phyloP scores from a whole-genome alignment of 2,329 filamentous ascomycete species.

The Neopestalotiopsis sp. region DNA sequence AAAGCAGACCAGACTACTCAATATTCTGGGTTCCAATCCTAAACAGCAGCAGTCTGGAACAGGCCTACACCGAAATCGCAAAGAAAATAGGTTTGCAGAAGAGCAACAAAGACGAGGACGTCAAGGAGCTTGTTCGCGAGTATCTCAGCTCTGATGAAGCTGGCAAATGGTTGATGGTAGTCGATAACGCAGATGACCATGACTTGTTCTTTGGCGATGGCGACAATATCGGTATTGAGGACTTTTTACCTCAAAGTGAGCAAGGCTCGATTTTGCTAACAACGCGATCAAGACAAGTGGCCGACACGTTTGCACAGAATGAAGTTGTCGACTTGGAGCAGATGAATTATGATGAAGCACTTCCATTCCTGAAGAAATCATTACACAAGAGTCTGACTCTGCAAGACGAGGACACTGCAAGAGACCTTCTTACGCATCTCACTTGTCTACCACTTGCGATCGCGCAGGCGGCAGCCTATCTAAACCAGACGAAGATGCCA shows the following conservation, averaged over 20 bases:
- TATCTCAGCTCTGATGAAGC: conserved; percentile 32
- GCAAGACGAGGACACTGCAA: conserved; percentile 19
- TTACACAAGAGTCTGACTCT: conserved; percentile 27
- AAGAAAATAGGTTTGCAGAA: conserved; percentile 41
- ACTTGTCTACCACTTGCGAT: conserved; percentile 46
- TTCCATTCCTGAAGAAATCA: conserved; percentile 31
- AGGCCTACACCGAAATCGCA: conserved; percentile 42
- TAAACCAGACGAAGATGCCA: conserved; percentile 36
- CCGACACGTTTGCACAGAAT: conserved; percentile 28
- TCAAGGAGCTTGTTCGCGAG: conserved; percentile 63
- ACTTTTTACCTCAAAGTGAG: conserved; percentile 18
- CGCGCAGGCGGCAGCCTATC: conserved; percentile 44
- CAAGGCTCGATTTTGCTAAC: conserved; percentile 43
- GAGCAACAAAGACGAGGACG: conserved; percentile 57
- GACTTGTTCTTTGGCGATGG: not conserved
- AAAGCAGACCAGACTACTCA: conserved; percentile 40
- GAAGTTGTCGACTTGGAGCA: conserved; percentile 34
- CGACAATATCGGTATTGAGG: not conserved
- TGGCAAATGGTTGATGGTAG: not conserved
- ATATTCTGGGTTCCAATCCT: conserved; percentile 51
- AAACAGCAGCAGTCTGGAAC: conserved; percentile 44
- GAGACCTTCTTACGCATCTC: conserved; percentile 38
- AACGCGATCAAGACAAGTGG: conserved; percentile 39
- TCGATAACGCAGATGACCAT: not conserved
- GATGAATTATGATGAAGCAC: conserved; percentile 36